Percentiles rank a stretch among this genome's conserved stretches.
phyloP scores from a whole-genome alignment of 116 monocot genomes.

The Zostera marina region DNA sequence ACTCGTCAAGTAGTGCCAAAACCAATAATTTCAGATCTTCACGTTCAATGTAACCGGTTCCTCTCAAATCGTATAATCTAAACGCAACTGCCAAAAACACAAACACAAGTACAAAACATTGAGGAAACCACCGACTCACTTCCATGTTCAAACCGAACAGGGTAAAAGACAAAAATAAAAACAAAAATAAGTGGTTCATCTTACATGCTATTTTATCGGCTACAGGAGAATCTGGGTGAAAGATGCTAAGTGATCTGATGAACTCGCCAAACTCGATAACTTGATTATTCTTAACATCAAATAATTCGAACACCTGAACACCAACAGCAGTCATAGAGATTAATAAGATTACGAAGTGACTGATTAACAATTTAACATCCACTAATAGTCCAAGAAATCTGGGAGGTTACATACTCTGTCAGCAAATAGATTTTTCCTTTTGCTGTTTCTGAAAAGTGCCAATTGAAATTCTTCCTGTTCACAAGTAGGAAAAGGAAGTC shows the following conservation, averaged over 20 bases:
- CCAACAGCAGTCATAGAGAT: too few species aligned
- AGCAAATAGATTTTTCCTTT: constrained; percentile 67
- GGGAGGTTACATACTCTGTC: constrained; percentile 21
- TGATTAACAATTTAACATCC: too few species aligned
- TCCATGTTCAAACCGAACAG: too few species aligned
- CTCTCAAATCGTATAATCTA: constrained; percentile 63
- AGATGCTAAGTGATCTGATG: constrained; percentile 72
- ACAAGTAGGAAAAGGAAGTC: background rate
- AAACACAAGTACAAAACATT: background rate
- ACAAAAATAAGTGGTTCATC: background rate
- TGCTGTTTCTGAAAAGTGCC: constrained; percentile 87
- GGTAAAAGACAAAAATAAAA: too few species aligned
- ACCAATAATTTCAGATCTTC: constrained; percentile 93
- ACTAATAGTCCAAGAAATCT: too few species aligned
- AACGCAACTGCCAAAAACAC: constrained; percentile 60
- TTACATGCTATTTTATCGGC: constrained; percentile 64
- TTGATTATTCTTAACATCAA: constrained; percentile 78
- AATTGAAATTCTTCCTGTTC: constrained; percentile 78
- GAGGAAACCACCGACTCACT: too few species aligned
- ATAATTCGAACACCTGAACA: constrained; percentile 75
- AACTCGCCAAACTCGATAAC: constrained; percentile 95
- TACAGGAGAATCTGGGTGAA: constrained; percentile 58
- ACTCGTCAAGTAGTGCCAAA: constrained; percentile 61
- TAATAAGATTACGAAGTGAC: too few species aligned
- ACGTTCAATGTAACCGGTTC: constrained; percentile 69